phyloP scores from a whole-genome alignment of 2,329 filamentous ascomycete species.

The Drechslera avenae region DNA sequence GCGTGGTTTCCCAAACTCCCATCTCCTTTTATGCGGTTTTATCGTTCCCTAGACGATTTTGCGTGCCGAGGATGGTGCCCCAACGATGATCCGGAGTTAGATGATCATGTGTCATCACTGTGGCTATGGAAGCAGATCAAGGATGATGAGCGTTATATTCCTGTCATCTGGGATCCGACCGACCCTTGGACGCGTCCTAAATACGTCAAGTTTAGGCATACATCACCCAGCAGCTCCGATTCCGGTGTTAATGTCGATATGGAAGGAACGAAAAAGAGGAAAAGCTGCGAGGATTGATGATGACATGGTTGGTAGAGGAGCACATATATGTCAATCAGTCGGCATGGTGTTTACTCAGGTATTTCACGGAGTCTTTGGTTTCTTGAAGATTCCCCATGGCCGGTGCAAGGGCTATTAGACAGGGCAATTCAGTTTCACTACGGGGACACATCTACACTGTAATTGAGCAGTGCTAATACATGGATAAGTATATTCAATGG shows the following conservation, averaged over 20 bases:
- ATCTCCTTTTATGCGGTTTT: background rate
- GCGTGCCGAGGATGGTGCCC: background rate
- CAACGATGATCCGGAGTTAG: background rate
- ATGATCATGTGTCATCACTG: background rate
- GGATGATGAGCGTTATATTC: constrained; percentile 4
- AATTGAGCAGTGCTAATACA: too few relatives aligned
- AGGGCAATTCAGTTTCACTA: background rate
- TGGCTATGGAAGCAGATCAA: constrained; percentile 8
- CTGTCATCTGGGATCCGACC: constrained; percentile 3
- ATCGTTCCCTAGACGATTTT: too few relatives aligned
- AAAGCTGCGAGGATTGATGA: background rate
- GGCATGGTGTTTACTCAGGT: background rate
- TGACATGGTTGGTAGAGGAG: accelerated
- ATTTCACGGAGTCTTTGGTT: background rate
- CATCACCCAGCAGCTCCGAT: background rate
- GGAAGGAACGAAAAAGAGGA: background rate
- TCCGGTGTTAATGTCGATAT: background rate
- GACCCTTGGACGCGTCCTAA: background rate
- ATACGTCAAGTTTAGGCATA: background rate
- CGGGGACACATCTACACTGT: background rate
- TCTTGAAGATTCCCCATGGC: background rate
- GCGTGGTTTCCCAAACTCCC: background rate
- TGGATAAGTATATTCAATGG: too few relatives aligned
- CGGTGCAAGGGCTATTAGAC: background rate
- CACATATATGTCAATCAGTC: too few relatives aligned